Evolutionary conservation across 208 protist species (phyloP).

Genomic region (Phytomonas francai): DNA sequence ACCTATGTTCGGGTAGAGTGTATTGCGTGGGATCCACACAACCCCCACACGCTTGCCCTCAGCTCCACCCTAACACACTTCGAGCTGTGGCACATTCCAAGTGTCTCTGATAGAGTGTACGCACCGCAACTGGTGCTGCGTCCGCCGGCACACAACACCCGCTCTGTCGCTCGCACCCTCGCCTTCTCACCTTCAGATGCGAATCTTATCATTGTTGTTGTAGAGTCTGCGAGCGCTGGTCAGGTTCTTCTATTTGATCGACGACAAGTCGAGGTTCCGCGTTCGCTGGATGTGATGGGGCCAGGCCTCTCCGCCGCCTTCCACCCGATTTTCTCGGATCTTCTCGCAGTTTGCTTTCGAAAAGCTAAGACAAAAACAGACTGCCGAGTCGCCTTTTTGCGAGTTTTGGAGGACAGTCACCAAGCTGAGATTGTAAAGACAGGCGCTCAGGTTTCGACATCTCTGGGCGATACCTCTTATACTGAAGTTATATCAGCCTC

Average conservation of each 20-base stretch:
- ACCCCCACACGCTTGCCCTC: constrained; percentile 79
- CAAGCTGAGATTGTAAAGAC: constrained; percentile 8
- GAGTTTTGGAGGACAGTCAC: constrained; percentile 17
- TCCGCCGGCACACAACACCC: constrained; percentile 50
- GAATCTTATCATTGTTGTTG: constrained; percentile 61
- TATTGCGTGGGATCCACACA: constrained; percentile 81
- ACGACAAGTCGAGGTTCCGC: constrained; percentile 50
- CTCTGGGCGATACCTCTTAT: neutral
- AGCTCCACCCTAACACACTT: constrained; percentile 61
- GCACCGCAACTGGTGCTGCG: constrained; percentile 58
- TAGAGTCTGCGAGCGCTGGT: constrained; percentile 44
- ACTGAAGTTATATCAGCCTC: constrained; percentile 1
- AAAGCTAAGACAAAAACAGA: constrained; percentile 60
- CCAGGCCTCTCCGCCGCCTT: constrained; percentile 53
- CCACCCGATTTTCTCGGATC: constrained; percentile 71
- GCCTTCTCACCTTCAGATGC: constrained; percentile 72
- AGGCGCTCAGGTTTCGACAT: neutral
- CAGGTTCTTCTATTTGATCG: constrained; percentile 73
- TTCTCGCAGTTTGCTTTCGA: constrained; percentile 68
- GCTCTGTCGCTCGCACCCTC: constrained; percentile 48
- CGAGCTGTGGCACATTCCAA: constrained; percentile 73
- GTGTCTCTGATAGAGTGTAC: constrained; percentile 30
- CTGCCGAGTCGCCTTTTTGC: constrained; percentile 60
- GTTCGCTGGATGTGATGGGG: constrained; percentile 35
- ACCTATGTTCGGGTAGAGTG: constrained; percentile 52